These are phyloP conservation scores for Colletotrichum filicis DNA, from an alignment of 2,329 filamentous ascomycete genomes.

Conservation along the genomic window DNA sequence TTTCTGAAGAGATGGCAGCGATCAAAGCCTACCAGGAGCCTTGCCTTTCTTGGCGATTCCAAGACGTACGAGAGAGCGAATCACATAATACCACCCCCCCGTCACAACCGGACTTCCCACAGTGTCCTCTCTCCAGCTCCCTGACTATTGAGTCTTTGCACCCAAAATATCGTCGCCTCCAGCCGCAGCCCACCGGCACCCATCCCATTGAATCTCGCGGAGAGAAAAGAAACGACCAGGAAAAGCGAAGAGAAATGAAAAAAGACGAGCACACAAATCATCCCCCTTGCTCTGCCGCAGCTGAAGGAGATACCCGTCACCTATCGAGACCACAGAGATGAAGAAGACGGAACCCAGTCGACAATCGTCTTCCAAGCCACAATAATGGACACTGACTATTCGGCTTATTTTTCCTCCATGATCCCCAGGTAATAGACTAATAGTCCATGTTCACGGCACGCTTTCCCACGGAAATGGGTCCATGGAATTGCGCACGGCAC, in stretches of 20 bases:
- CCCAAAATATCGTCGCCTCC: constrained; percentile 18
- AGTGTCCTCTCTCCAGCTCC: background rate
- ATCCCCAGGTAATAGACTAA: background rate
- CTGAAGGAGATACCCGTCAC: background rate
- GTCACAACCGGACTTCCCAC: background rate
- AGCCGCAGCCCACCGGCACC: background rate
- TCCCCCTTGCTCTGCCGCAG: background rate
- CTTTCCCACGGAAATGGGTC: background rate
- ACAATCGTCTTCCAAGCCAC: background rate
- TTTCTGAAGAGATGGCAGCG: too few relatives aligned
- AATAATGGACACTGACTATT: constrained; percentile 1
- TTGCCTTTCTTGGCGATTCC: background rate
- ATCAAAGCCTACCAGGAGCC: background rate
- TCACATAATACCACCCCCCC: background rate
- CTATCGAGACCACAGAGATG: background rate
- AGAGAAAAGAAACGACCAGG: background rate
- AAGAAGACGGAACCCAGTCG: background rate
- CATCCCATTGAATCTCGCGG: constrained; percentile 5
- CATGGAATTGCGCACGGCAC: constrained; percentile 7
- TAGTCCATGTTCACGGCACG: constrained; percentile 3
- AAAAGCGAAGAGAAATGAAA: background rate
- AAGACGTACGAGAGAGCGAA: background rate
- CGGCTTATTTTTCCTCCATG: background rate
- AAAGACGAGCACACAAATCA: background rate
- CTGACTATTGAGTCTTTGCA: background rate